Evolutionary conservation across 2,329 filamentous ascomycete species (phyloP).

Genomic region (Cercospora sojina): DNA sequence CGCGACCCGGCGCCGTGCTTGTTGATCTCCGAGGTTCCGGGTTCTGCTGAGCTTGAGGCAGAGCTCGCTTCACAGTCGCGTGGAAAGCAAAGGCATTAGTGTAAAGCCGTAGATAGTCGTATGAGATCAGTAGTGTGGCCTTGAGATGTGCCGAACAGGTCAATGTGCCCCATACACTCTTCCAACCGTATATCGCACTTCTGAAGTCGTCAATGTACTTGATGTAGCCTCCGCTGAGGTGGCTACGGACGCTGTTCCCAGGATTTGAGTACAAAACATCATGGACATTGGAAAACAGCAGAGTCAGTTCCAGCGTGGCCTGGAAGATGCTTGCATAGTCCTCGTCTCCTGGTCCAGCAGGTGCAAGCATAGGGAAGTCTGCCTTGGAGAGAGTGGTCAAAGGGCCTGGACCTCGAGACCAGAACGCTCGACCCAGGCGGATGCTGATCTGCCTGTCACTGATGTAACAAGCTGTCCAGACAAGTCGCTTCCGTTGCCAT

Average conservation of each 20-base stretch:
- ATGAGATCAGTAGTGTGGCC: constrained; percentile 66
- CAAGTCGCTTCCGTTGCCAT: constrained; percentile 63
- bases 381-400: constrained; percentile 63
- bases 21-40: constrained; percentile 25
- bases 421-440: constrained; percentile 69
- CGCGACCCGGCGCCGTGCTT: constrained; percentile 28
- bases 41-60: constrained; percentile 37
- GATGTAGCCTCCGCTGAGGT: constrained; percentile 69
- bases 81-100: constrained; percentile 76
- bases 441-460: constrained; percentile 69
- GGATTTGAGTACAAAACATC: constrained; percentile 72
- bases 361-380: constrained; percentile 66
- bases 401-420: constrained; percentile 69
- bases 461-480: constrained; percentile 68
- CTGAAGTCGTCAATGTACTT: constrained; percentile 75
- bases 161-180: constrained; percentile 66
- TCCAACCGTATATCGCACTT: constrained; percentile 67
- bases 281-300: constrained; percentile 71
- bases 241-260: constrained; percentile 66
- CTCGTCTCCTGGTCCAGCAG: constrained; percentile 59
- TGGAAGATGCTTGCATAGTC: constrained; percentile 69
- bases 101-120: constrained; percentile 71
- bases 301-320: constrained; percentile 68
- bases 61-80: constrained; percentile 57
- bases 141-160: constrained; percentile 66